Evolutionary conservation across 2,329 filamentous ascomycete species (phyloP), one percentile per base, ranked within the genome.

Genomic region (Cladorrhinum sp.): DNA sequence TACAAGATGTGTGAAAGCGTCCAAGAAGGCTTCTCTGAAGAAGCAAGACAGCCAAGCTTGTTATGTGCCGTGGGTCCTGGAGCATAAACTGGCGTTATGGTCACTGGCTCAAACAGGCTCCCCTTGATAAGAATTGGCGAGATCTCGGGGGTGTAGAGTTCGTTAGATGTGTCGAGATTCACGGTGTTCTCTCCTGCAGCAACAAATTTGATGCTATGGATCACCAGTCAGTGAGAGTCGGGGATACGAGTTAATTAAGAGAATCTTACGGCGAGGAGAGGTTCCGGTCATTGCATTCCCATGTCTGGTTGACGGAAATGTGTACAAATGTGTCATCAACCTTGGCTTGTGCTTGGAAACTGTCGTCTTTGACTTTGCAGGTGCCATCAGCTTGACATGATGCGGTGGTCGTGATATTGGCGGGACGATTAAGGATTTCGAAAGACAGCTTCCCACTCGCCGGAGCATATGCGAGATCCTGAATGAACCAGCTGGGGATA

Each of bases 401-500:
- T 22, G 69, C 22, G 5, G 56, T 24, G 1, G 61, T 61, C 1
- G 65, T 60, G 23, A 56, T 60, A 29, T 67, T 66, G 51, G 50
- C 68, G 16, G 66, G 68, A 1, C 69, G 60, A 55, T 70, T 70
- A 13, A 57, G 51, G 23, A 69, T 18, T 1, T 25, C n/a, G 32
- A 69, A 69, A 1, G 62, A 41, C 6, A 60, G 36, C 1, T 32
- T 57, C 1, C 27, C 56, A 2, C 20, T 20, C 10, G 8, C 41
- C 59, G 65, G n/a, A 4, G 55, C 23, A 20, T 51, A 22, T 16
- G 51, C 56, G n/a, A 70, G 63, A 23, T 68, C 55, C 2, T 65
- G 50, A 18, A 69, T 45, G 22, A 67, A 62, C 67, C 69, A 70
- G 57, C 68, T 70, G 0, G 69, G 68, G 4, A 67, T 55, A 1